phyloP scores from a whole-genome alignment of 805 yeast genomes.

The Hermanozyma aechmeae region DNA sequence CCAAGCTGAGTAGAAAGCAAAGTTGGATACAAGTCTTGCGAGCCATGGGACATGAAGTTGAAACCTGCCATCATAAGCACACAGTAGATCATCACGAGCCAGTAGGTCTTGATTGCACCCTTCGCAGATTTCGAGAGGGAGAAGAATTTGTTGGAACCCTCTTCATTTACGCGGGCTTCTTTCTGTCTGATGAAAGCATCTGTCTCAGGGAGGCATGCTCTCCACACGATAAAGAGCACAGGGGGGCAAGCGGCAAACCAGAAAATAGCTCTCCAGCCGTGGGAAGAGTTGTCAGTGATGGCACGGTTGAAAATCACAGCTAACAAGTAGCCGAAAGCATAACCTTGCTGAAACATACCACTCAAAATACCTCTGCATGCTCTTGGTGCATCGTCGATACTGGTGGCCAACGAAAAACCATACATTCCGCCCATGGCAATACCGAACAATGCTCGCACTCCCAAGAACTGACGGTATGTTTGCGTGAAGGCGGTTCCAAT shows the following conservation, averaged over 20 bases:
- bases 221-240: slow-evolving; percentile 47
- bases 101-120: slow-evolving; percentile 35
- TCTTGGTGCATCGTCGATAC: slow-evolving; percentile 56
- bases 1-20: slow-evolving; percentile 25
- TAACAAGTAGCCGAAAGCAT: slow-evolving; percentile 58
- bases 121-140: slow-evolving; percentile 4
- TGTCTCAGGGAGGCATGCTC: slow-evolving; percentile 50
- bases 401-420: slow-evolving; percentile 57
- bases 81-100: slow-evolving; percentile 52
- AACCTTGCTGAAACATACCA: slow-evolving; percentile 75
- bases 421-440: slow-evolving; percentile 65
- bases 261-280: slow-evolving; percentile 57
- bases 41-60: slow-evolving; percentile 34
- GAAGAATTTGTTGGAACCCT: background rate
- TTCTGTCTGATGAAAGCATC: slow-evolving; percentile 32
- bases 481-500: slow-evolving; percentile 56
- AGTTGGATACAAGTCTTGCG: slow-evolving; percentile 35
- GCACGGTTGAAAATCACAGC: slow-evolving; percentile 62
- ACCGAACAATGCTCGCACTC: slow-evolving; percentile 56
- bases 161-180: slow-evolving; percentile 4
- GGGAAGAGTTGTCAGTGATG: slow-evolving; percentile 34
- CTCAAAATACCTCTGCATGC: slow-evolving; percentile 50
- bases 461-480: slow-evolving; percentile 48
- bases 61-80: slow-evolving; percentile 39
- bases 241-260: slow-evolving; percentile 71